phyloP scores from a whole-genome alignment of 441 rosid genomes.

The Pelargonium myrrhifolium region DNA sequence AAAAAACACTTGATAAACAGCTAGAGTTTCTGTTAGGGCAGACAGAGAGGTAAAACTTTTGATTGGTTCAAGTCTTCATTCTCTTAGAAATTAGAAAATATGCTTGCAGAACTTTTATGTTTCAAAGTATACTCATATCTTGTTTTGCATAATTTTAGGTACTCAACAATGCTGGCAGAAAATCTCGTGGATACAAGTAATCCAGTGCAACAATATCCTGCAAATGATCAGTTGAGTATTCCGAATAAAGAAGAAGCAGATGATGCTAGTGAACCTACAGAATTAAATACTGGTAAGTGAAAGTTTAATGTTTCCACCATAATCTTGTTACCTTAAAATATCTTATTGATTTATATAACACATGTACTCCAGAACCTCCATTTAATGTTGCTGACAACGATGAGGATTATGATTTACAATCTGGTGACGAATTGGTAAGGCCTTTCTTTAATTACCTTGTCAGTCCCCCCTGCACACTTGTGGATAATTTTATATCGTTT shows the following conservation, averaged over 20 bases:
- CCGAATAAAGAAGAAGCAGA: constrained; percentile 33
- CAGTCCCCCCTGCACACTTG: neutral
- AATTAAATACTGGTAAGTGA: constrained; percentile 43
- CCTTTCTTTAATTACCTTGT: constrained; percentile 14
- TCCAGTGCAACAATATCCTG: constrained; percentile 34
- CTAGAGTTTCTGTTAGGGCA: constrained; percentile 96
- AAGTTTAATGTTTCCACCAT: constrained; percentile 15
- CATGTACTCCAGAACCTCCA: constrained; percentile 34
- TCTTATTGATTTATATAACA: constrained; percentile 12
- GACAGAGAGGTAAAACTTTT: constrained; percentile 72
- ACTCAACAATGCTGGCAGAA: constrained; percentile 99
- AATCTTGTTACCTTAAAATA: constrained; percentile 9
- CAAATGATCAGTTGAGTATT: constrained; percentile 24
- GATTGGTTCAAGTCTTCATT: neutral
- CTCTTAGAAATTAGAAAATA: constrained; percentile 2
- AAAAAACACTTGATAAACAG: constrained; percentile 94
- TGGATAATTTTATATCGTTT: neutral
- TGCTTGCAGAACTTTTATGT: neutral
- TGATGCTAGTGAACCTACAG: constrained; percentile 26
- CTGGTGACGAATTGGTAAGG: constrained; percentile 77
- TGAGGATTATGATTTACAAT: constrained; percentile 55
- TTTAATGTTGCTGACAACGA: constrained; percentile 46
- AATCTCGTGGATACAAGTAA: constrained; percentile 60
- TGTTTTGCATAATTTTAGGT: constrained; percentile 37
- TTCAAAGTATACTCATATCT: constrained; percentile 13